phyloP scores from a whole-genome alignment of 352 stramenopile species.

The Globisporangium viniferum region DNA sequence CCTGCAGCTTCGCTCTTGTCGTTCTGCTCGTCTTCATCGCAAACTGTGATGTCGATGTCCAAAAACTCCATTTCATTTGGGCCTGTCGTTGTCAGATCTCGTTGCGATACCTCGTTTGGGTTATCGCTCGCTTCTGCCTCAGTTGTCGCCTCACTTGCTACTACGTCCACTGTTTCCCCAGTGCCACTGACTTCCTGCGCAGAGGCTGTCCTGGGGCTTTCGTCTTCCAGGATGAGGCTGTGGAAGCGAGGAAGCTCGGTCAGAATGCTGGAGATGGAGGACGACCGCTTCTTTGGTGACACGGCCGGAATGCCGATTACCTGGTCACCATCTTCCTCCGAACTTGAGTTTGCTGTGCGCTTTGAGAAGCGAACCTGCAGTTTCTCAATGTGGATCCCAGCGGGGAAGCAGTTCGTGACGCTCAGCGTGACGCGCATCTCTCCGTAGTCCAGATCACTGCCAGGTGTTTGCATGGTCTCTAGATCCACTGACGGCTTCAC shows the following conservation, averaged over 20 bases:
- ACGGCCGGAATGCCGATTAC: background rate
- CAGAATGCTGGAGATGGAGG: background rate
- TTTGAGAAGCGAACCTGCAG: constrained; percentile 44
- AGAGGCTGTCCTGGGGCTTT: background rate
- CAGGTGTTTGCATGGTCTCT: constrained; percentile 50
- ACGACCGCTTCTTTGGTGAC: constrained; percentile 1
- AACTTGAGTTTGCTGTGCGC: background rate
- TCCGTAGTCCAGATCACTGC: constrained; percentile 41
- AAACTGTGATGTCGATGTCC: constrained; percentile 2
- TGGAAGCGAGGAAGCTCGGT: constrained; percentile 13
- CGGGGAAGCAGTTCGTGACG: constrained; percentile 58
- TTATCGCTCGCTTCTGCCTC: background rate
- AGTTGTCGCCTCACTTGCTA: background rate
- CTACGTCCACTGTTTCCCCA: background rate
- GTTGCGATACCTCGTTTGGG: background rate
- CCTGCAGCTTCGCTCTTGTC: background rate
- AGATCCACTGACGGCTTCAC: constrained; percentile 45
- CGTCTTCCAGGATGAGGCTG: constrained; percentile 21
- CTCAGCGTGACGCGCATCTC: constrained; percentile 54
- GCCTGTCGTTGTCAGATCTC: background rate
- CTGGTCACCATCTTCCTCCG: background rate
- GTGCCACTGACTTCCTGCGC: background rate
- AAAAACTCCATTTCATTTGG: background rate
- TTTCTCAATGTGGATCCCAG: constrained; percentile 52
- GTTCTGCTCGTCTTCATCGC: constrained; percentile 4